Evolutionary conservation across 148 eudicot species (phyloP), one percentile per base, ranked within the genome.

Genomic region (Camellia lanceoleosa): DNA sequence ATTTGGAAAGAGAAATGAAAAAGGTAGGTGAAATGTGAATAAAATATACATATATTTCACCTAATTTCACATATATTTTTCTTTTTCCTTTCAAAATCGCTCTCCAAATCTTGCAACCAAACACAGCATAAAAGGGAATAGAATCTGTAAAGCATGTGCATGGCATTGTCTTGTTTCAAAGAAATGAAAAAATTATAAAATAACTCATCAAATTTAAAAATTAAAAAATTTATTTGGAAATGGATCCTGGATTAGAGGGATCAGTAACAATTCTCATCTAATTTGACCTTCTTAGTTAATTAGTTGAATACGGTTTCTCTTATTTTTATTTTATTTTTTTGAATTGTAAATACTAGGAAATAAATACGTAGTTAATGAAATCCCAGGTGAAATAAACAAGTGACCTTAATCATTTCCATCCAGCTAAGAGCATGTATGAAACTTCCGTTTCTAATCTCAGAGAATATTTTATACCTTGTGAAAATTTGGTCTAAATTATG

Each of bases 151-250:
- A 38, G 77, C 90, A 89, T 89, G 92, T 88, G 90, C 90, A 84
- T 81, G 78, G 83, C 92, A 89, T 81, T 89, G 82, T 89, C 89
- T 89, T 84, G 90, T 85, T 88, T 81, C 67, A 71, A 63, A 63
- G 75, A 78, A 84, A 5, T 20, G 42, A 46, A 66, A 67, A 47
- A 63, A 68, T 16, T 71, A 77, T 68, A 74, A 71, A 71, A 63
- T 47, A 82, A 38, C 1, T 20, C 7, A 49, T 20, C 60, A 43
- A 16, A 49, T 75, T 75, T 60, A 51, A 74, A 80, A 46, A 0
- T 30, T 30, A 0, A 14, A 78, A 75, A n/a, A 12, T 1, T 55
- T 62, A 59, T 52, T 63, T 73, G 70, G 74, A 63, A 79, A 46
- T 65, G 55, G 68, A 78, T 81, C 79, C 85, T 83, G 47, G 85